These are phyloP conservation scores for Nothomitra cinnamomea DNA, from an alignment of 2,329 filamentous ascomycete genomes.

Conservation along the genomic window DNA sequence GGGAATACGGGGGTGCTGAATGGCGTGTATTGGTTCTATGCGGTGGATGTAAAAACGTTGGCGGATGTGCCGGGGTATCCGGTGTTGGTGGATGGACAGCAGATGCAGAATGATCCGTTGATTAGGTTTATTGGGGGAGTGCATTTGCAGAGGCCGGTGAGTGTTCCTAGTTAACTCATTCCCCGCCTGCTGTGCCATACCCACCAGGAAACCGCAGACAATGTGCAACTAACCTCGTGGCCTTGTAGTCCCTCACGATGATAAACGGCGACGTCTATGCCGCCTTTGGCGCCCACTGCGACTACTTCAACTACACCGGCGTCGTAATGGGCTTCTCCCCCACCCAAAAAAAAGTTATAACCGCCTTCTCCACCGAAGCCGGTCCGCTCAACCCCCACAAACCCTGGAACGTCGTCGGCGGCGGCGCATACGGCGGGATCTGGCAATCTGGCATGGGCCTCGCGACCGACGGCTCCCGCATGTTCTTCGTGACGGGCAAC, in stretches of 20 bases:
- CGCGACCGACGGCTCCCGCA: too few relatives aligned
- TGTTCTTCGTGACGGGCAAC: too few relatives aligned
- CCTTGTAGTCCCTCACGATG: too few relatives aligned
- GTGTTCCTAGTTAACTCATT: too few relatives aligned
- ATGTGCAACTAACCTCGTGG: too few relatives aligned
- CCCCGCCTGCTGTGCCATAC: too few relatives aligned
- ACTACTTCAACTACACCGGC: constrained; percentile 38
- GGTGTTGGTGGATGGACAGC: constrained; percentile 29
- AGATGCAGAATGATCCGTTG: constrained; percentile 34
- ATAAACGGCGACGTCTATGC: constrained; percentile 30
- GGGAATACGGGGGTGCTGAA: constrained; percentile 18
- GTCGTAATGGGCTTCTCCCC: constrained; percentile 33
- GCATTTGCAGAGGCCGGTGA: too few relatives aligned
- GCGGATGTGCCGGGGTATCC: constrained; percentile 27
- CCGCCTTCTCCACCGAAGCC: constrained; percentile 11
- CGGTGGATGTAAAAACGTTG: constrained; percentile 23
- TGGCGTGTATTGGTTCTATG: constrained; percentile 26
- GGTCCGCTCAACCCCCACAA: too few relatives aligned
- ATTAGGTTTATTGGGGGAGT: constrained; percentile 30
- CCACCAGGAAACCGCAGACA: too few relatives aligned
- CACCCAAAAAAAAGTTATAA: constrained; percentile 17
- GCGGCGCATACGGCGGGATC: constrained; percentile 10
- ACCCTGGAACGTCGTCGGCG: constrained; percentile 4
- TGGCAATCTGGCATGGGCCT: constrained; percentile 18
- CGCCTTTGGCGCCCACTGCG: constrained; percentile 38